phyloP scores from a whole-genome alignment of 768 basidiomycete species.

The Cystofilobasidium capitatum region DNA sequence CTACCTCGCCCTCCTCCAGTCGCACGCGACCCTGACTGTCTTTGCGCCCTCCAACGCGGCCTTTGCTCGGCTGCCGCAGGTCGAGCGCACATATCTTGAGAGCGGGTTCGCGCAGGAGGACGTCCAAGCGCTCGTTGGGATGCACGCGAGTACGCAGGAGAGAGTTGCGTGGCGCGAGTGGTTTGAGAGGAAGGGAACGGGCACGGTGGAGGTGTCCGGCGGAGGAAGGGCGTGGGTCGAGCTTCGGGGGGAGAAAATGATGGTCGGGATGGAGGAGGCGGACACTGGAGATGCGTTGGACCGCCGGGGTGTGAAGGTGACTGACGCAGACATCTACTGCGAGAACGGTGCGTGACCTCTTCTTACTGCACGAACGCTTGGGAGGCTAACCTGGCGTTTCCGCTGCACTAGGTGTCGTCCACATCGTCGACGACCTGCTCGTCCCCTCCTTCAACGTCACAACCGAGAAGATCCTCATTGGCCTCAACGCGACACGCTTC shows the following conservation, averaged over 20 bases:
- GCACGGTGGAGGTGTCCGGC: constrained; percentile 3
- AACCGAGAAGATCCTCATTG: constrained; percentile 78
- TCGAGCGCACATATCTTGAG: constrained; percentile 80
- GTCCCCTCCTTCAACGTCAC: constrained; percentile 70
- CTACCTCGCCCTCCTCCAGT: constrained; percentile 30
- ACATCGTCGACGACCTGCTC: constrained; percentile 74
- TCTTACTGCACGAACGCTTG: too few species aligned
- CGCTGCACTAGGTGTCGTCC: constrained; percentile 58
- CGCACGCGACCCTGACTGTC: constrained; percentile 63
- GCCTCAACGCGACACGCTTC: constrained; percentile 82
- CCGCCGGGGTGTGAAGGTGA: background rate
- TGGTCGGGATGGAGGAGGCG: constrained; percentile 14
- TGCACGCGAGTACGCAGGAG: constrained; percentile 26
- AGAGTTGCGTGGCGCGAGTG: constrained; percentile 43
- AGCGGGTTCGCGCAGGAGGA: constrained; percentile 78
- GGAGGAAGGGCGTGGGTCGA: constrained; percentile 5
- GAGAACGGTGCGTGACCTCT: constrained; percentile 47
- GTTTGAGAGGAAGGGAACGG: constrained; percentile 29
- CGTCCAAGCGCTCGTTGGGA: constrained; percentile 59
- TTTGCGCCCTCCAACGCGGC: constrained; percentile 82
- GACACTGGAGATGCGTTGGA: background rate
- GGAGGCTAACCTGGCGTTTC: background rate
- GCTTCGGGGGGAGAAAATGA: constrained; percentile 40
- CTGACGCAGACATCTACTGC: constrained; percentile 42
- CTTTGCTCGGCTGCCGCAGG: constrained; percentile 62